phyloP scores from a whole-genome alignment of 2,329 filamentous ascomycete species.

The Geosmithia flava region DNA sequence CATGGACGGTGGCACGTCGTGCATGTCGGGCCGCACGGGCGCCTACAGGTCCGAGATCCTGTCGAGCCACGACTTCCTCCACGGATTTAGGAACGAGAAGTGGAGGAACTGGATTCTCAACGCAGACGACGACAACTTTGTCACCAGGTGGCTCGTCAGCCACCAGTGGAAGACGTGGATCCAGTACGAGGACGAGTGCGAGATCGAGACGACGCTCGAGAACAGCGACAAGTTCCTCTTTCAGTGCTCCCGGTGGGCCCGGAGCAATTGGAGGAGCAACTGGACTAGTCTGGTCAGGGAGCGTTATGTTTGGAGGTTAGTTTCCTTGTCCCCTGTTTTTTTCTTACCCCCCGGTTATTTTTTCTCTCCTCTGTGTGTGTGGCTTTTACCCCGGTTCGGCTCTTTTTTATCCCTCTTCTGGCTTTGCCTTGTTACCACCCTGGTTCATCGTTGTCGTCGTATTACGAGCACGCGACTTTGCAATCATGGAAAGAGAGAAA shows the following conservation, averaged over 20 bases:
- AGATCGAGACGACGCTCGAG: slow-evolving; percentile 87
- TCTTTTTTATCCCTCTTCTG: no score
- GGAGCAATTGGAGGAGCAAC: slow-evolving; percentile 97
- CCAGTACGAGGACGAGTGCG: slow-evolving; percentile 83
- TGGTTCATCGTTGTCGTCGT: no score
- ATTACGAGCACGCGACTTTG: no score
- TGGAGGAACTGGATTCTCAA: slow-evolving; percentile 86
- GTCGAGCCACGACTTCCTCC: slow-evolving; percentile 71
- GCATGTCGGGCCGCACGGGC: slow-evolving; percentile 87
- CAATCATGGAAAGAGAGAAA: slow-evolving; percentile 28
- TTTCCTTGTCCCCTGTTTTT: slow-evolving; percentile 11
- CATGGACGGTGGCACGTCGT: slow-evolving; percentile 91
- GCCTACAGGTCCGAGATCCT: slow-evolving; percentile 86
- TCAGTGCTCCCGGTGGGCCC: slow-evolving; percentile 88
- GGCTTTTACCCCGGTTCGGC: slow-evolving; percentile 1
- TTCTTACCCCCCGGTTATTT: background rate
- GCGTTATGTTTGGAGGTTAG: slow-evolving; percentile 77
- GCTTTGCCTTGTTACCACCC: no score
- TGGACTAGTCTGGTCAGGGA: slow-evolving; percentile 80
- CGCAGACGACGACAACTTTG: slow-evolving; percentile 96
- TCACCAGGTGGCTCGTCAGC: slow-evolving; percentile 88
- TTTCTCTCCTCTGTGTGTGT: slow-evolving; percentile 1
- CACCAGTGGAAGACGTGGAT: slow-evolving; percentile 91
- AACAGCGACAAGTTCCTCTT: slow-evolving; percentile 81
- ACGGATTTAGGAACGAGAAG: slow-evolving; percentile 83